These are phyloP conservation scores for Xerocomus minutiporus DNA, from an alignment of 1,284 basidiomycete species.

Conservation along the genomic window DNA sequence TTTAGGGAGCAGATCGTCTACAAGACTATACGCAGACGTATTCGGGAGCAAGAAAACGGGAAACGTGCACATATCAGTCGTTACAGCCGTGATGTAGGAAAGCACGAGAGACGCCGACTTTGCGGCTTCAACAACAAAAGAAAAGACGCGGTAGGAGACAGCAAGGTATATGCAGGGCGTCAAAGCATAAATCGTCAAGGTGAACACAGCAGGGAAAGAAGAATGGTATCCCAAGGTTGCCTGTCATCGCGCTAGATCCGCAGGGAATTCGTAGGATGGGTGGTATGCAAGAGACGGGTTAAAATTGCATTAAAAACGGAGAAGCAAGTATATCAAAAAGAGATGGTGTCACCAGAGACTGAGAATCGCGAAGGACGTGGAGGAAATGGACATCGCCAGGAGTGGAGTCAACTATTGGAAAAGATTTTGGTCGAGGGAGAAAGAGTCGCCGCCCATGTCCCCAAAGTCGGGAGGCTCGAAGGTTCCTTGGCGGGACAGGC, in stretches of 20 bases:
- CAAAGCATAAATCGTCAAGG: constrained; percentile 27
- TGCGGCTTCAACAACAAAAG: constrained; percentile 22
- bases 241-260: constrained; percentile 12
- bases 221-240: constrained; percentile 10
- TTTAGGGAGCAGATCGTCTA: constrained; percentile 12
- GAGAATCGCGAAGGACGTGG: not conserved
- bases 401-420: constrained; percentile 36
- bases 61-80: constrained; percentile 52
- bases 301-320: constrained; percentile 30
- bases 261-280: constrained; percentile 22
- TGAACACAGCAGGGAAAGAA: constrained; percentile 20
- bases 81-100: constrained; percentile 45
- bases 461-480: constrained; percentile 37
- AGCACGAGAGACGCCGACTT: constrained; percentile 21
- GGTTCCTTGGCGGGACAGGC: constrained; percentile 12
- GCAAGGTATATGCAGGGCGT: constrained; percentile 26
- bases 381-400: constrained; percentile 12
- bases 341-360: constrained; percentile 9
- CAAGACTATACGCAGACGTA: constrained; percentile 19
- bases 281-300: constrained; percentile 33
- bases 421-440: constrained; percentile 40
- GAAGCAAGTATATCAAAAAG: constrained; percentile 11
- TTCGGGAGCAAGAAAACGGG: constrained; percentile 31
- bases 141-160: constrained; percentile 21
- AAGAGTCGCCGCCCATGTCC: constrained; percentile 48